Conservation (phyloP, 108 stramenopile genomes). For the Skeletonema costatum region DNA sequence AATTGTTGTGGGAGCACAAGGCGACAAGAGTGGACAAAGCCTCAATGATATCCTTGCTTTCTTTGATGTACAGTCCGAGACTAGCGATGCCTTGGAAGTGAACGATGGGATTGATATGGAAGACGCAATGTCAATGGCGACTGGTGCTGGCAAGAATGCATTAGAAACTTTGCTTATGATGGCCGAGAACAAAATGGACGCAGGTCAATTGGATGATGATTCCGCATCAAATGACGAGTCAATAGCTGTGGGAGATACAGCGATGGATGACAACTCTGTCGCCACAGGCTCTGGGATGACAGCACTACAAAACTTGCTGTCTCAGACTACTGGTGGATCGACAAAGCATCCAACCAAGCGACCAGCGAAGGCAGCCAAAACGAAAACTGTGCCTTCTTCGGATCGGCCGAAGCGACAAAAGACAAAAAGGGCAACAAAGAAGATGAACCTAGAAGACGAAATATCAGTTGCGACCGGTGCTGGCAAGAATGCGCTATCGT, state of each 20-base stretch:
- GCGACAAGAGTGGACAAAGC: not conserved
- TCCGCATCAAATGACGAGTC: constrained; percentile 4
- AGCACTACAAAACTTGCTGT: constrained; percentile 16
- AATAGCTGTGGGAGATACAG: not conserved
- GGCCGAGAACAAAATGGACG: constrained; percentile 13
- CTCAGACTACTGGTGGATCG: constrained; percentile 6
- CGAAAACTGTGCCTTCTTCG: not conserved
- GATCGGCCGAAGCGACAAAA: not conserved
- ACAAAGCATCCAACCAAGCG: not conserved
- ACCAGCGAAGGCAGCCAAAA: not conserved
- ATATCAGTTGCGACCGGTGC: constrained; percentile 26
- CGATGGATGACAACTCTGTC: constrained; percentile 11
- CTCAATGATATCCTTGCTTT: not conserved
- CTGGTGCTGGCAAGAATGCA: constrained; percentile 34
- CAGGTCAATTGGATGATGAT: constrained; percentile 12
- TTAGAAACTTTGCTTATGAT: constrained; percentile 18
- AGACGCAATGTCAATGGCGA: constrained; percentile 27
- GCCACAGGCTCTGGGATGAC: constrained; percentile 19
- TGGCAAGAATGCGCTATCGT: constrained; percentile 22
- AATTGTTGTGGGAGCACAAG: too few species aligned
- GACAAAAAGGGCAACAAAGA: not conserved
- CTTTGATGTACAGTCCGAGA: constrained; percentile 2
- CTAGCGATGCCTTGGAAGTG: not conserved
- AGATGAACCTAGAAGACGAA: constrained; percentile 11
- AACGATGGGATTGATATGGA: not conserved